Evolutionary conservation across 139 green algal genomes (phyloP), one percentile per base, ranked within the genome.

Genomic region (Chlorella sp.): DNA sequence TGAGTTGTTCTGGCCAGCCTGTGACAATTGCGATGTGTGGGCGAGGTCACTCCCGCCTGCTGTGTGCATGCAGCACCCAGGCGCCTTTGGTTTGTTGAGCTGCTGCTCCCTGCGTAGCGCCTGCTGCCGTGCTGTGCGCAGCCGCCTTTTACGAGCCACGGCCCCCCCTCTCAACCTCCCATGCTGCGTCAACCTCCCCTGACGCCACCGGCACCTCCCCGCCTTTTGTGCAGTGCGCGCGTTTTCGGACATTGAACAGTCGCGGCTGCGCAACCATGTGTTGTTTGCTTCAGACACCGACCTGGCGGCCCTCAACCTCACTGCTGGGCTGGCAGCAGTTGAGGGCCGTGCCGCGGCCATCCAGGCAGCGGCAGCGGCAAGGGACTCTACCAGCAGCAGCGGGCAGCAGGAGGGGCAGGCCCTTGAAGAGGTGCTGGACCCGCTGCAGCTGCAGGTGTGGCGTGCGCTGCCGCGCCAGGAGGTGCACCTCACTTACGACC

Each of bases 191-290:
- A n/a, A n/a, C n/a, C n/a, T n/a, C n/a, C n/a, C n/a, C n/a, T n/a
- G n/a, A n/a, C n/a, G n/a, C 39, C 23, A 6, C 70, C 36, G 5
- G 1, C 74, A 3, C 34, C 34, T 15, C 30, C 44, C 21, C 64
- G 3, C 16, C 6, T n/a, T 26, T 13, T 21, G 12, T 68, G 62
- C 69, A 79, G 82, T 87, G 41, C 74, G 82, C 51, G 69, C 63
- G 0, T 87, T 87, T 25, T 32, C 67, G 2, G 82, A 87, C 55
- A 12, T 70, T 16, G 82, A 87, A 3, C 18, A 57, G 21, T 60
- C 75, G 4, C 30, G 70, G 15, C 12, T 75, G n/a, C 51, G 55
- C 15, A 87, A 87, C 82, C 55, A 87, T 30, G 75, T 87, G 51
- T 56, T 87, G 3, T 87, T 87, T 69, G 82, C 82, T 17, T 81